Evolutionary conservation across 2,329 filamentous ascomycete genomes (phyloP).

Genomic region (Zasmidium citrigriseum): DNA sequence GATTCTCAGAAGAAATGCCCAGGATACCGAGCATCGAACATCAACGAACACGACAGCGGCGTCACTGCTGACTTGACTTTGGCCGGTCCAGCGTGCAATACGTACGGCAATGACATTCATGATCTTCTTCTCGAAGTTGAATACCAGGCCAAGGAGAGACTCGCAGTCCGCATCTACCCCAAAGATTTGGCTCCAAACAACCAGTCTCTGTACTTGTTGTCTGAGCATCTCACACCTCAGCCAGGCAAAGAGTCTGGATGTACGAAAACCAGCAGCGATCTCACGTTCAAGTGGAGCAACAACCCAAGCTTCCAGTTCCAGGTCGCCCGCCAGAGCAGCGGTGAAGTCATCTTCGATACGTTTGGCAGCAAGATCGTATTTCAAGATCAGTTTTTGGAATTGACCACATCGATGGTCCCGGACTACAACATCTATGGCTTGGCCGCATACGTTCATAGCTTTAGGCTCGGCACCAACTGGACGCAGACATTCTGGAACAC

Average conservation of each 20-base stretch:
- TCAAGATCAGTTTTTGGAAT: constrained; percentile 36
- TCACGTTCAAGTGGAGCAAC: constrained; percentile 34
- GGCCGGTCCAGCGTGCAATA: constrained; percentile 29
- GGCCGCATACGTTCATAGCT: constrained; percentile 32
- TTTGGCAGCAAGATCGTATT: constrained; percentile 34
- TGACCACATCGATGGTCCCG: constrained; percentile 29
- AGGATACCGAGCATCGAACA: constrained; percentile 30
- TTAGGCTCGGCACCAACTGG: constrained; percentile 33
- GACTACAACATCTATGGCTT: constrained; percentile 37
- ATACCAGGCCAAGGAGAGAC: constrained; percentile 30
- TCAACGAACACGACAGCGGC: constrained; percentile 20
- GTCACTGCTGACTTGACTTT: constrained; percentile 30
- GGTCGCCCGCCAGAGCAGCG: constrained; percentile 23
- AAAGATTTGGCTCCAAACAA: constrained; percentile 27
- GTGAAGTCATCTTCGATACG: constrained; percentile 34
- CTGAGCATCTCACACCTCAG: constrained; percentile 17
- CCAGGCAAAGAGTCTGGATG: constrained; percentile 18
- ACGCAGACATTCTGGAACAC: constrained; percentile 34
- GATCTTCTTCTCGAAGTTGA: constrained; percentile 26
- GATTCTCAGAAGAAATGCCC: constrained; percentile 21
- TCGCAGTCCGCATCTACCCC: constrained; percentile 31
- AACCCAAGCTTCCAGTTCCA: constrained; percentile 34
- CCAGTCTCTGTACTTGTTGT: constrained; percentile 26
- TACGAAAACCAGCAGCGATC: constrained; percentile 27
- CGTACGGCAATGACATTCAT: constrained; percentile 32